These are phyloP conservation scores for Filobasidium floriforme DNA, from an alignment of 768 basidiomycete genomes.

Conservation along the genomic window DNA sequence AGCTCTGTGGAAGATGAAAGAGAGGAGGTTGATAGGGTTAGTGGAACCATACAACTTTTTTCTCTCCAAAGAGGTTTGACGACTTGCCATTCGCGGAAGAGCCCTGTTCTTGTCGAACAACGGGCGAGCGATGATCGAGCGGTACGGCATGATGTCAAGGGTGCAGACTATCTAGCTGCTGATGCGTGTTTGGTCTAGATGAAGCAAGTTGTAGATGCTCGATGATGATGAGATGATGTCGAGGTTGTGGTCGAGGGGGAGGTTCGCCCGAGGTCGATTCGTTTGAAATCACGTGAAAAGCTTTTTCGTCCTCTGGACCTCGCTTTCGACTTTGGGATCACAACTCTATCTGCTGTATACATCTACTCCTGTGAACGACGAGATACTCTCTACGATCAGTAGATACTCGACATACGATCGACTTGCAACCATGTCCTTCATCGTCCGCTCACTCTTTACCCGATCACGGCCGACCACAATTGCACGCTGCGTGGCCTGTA, in stretches of 20 bases:
- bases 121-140: conserved; percentile 31
- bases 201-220: no score
- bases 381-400: no score
- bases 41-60: background rate
- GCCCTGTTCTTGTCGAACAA: conserved; percentile 40
- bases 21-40: no score
- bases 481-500: background rate
- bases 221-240: no score
- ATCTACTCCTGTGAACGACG: no score
- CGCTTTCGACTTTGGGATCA: no score
- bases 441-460: background rate
- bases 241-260: background rate
- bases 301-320: no score
- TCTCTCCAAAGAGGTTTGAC: background rate
- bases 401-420: background rate
- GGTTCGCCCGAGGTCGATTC: background rate
- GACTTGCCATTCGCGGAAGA: conserved; percentile 42
- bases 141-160: conserved; percentile 33
- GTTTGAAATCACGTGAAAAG: background rate
- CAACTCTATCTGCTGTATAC: background rate
- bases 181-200: no score
- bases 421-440: background rate
- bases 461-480: background rate
- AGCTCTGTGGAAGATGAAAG: conserved; percentile 55
- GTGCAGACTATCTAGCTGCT: no score